Evolutionary conservation across 306 rosid species (phyloP).

Genomic region (Citrullus mucosospermus): DNA sequence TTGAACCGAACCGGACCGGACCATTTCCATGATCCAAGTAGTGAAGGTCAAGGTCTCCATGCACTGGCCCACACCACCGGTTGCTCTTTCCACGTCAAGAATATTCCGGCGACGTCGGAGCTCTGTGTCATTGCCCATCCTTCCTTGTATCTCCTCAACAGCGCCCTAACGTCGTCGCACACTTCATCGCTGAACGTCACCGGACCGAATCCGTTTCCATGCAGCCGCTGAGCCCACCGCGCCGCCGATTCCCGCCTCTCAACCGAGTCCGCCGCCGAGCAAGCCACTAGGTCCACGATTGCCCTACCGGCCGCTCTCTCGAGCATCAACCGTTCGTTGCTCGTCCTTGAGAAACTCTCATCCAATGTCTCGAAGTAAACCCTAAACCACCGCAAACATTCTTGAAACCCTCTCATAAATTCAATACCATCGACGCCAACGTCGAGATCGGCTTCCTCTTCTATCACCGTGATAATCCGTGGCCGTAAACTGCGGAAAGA

Average conservation of each 20-base stretch:
- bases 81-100: conserved; percentile 82
- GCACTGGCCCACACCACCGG: conserved; percentile 99
- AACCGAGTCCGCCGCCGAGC: conserved; percentile 37
- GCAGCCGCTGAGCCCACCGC: conserved; percentile 63
- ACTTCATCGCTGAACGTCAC: conserved; percentile 74
- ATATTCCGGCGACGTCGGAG: conserved; percentile 49
- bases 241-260: conserved; percentile 68
- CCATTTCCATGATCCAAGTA: neutral
- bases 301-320: conserved; percentile 80
- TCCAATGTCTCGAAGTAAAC: conserved; percentile 85
- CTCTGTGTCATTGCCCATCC: conserved; percentile 81
- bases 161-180: conserved; percentile 71
- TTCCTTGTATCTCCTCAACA: conserved; percentile 82
- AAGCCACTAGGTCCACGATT: conserved; percentile 72
- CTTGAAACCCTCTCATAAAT: conserved; percentile 62
- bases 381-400: conserved; percentile 93
- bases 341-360: conserved; percentile 66
- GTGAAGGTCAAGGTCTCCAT: conserved; percentile 80
- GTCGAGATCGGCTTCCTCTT: conserved; percentile 88
- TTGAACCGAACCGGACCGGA: neutral
- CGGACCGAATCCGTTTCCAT: conserved; percentile 48
- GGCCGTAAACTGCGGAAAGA: conserved; percentile 51
- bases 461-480: conserved; percentile 63
- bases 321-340: conserved; percentile 72
- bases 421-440: conserved; percentile 67